phyloP scores from a whole-genome alignment of 2,329 filamentous ascomycete species.

The Hymenoscyphus linearis region DNA sequence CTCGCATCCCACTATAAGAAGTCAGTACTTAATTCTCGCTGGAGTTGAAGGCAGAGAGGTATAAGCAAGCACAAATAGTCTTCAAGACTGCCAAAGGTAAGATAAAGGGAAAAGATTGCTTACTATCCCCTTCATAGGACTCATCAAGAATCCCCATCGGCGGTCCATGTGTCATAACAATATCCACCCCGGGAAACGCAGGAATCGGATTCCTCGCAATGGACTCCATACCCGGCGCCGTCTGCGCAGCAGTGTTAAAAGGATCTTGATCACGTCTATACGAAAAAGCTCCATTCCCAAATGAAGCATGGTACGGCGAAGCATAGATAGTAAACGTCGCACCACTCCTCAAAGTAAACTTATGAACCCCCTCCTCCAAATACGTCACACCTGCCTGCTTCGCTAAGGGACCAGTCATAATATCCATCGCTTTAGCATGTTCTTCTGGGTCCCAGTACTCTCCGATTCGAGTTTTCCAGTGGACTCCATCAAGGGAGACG shows the following conservation, averaged over 20 bases:
- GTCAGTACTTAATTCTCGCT: too few relatives aligned
- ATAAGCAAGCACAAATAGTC: too few relatives aligned
- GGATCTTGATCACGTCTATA: conserved; percentile 28
- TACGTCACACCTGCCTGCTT: conserved; percentile 28
- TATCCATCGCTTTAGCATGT: conserved; percentile 15
- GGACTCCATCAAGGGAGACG: conserved; percentile 43
- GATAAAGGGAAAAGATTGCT: too few relatives aligned
- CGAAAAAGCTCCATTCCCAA: conserved; percentile 29
- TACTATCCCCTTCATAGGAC: conserved; percentile 10
- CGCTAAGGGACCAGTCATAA: conserved; percentile 24
- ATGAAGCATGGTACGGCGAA: conserved; percentile 32
- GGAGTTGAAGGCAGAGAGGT: too few relatives aligned
- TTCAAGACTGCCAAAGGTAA: too few relatives aligned
- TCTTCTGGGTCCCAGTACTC: conserved; percentile 11
- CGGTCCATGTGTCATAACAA: conserved; percentile 58
- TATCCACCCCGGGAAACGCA: conserved; percentile 36
- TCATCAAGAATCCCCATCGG: conserved; percentile 46
- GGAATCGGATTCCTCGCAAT: conserved; percentile 23
- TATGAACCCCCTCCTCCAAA: conserved; percentile 31
- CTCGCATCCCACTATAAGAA: conserved; percentile 41
- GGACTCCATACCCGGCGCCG: conserved; percentile 10
- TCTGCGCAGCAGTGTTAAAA: conserved; percentile 23
- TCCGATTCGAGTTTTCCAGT: conserved; percentile 7
- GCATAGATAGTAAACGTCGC: conserved; percentile 31
- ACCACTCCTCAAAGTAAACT: conserved; percentile 29